phyloP scores from a whole-genome alignment of 1,284 basidiomycete genomes.

The Trichosporon inkin region DNA sequence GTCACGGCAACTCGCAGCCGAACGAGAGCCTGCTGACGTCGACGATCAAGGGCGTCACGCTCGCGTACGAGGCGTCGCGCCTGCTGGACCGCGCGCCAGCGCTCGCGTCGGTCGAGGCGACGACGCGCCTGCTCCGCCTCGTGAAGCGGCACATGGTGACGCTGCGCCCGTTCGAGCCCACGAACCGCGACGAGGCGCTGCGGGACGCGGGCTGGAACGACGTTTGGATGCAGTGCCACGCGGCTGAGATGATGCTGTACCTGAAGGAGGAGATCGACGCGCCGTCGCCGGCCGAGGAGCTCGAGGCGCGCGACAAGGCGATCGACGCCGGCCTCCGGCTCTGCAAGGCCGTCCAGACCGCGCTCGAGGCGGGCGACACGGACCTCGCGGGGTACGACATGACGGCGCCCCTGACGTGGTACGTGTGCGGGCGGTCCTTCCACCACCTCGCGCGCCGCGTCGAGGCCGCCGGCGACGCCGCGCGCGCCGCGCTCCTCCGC shows the following conservation, averaged over 20 bases:
- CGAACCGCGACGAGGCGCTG: slow-evolving; percentile 16
- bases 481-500: slow-evolving; percentile 11
- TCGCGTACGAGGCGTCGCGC: slow-evolving; percentile 23
- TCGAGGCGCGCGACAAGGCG: slow-evolving; percentile 24
- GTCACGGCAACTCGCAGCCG: slow-evolving; percentile 1
- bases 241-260: slow-evolving; percentile 24
- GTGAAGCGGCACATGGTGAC: slow-evolving; percentile 28
- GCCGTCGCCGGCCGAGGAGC: slow-evolving; percentile 12
- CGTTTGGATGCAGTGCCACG: slow-evolving; percentile 29
- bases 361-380: slow-evolving; percentile 25
- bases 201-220: slow-evolving; percentile 19
- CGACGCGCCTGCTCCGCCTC: slow-evolving; percentile 22
- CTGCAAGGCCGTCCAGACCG: slow-evolving; percentile 24
- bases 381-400: slow-evolving; percentile 25
- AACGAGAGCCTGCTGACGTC: slow-evolving; percentile 25
- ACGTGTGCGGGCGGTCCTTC: slow-evolving; percentile 15
- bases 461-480: slow-evolving; percentile 11
- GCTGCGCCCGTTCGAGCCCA: slow-evolving; percentile 17
- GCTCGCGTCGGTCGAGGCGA: slow-evolving; percentile 22
- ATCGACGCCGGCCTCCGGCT: slow-evolving; percentile 28
- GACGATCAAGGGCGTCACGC: slow-evolving; percentile 28
- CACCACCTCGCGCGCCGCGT: slow-evolving; percentile 20
- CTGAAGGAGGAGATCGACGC: slow-evolving; percentile 32
- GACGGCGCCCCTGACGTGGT: slow-evolving; percentile 19
- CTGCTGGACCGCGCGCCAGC: slow-evolving; percentile 9